Base-by-base conservation (phyloP, 208 protist genomes). In the Vickermania ingenoplastis region DNA sequence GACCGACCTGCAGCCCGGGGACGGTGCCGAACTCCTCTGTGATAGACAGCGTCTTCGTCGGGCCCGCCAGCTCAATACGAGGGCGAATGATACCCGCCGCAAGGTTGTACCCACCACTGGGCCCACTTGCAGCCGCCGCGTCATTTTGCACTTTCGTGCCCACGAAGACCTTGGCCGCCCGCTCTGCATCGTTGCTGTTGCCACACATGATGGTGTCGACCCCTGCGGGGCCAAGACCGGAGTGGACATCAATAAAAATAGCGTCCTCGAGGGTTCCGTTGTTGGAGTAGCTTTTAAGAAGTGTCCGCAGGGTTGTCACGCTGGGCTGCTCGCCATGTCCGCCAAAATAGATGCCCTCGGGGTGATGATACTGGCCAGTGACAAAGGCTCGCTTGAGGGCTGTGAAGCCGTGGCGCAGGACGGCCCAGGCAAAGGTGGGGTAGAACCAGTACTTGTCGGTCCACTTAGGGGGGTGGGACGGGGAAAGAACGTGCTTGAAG, bases 201-300 rank as follows among this genome's bases (percentile, higher is more conserved):
- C 61, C 74, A n/a, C 73, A 58, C 73, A 92, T 69, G 56, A 95
- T 81, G 4, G 78, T 91, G 62, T 95, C 83, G 7, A 81, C 59
- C 2, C 84, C 84, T 2, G 54, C 55, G 3, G 72, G 61, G 5
- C 88, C 88, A 48, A 83, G 70, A 7, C 82, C 81, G 3, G 68
- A 88, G 64, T 87, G 81, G 13, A 95, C 75, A 61, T 95, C 83
- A 3, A 95, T 41, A 26, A 85, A 70, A 36, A 90, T 65, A 45
- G 67, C 71, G 26, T 81, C 62, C n/a, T 69, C 67, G 23, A 75
- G 53, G 65, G 95, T 97, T 86, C 99, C 98, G 22, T 67, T 63
- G 24, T 4, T 22, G 14, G 68, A 62, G 58, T 91, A 69, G 54
- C 52, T 49, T 30, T 71, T 68, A 13, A 92, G 49, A 1, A 90